These are phyloP conservation scores for Xylaria castorea DNA, from an alignment of 495 filamentous ascomycete genomes.

Conservation along the genomic window DNA sequence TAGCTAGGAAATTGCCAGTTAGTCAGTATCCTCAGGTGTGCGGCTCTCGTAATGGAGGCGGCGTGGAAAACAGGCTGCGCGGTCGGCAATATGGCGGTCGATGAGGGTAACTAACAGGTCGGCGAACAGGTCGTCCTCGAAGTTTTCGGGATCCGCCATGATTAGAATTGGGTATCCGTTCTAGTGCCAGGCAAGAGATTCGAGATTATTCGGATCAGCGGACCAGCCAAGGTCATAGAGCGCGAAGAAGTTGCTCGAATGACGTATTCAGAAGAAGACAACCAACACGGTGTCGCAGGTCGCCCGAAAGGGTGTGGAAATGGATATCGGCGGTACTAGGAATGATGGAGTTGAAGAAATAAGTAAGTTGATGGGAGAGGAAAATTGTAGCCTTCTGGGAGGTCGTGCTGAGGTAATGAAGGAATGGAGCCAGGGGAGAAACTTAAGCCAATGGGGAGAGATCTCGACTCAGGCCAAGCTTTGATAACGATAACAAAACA, in stretches of 20 bases:
- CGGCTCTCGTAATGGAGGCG: not conserved
- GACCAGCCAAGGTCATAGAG: slow-evolving; percentile 1
- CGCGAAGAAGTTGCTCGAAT: not conserved
- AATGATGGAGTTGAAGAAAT: slow-evolving; percentile 9
- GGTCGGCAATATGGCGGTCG: not conserved
- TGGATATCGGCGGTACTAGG: not conserved
- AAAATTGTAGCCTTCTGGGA: slow-evolving; percentile 31
- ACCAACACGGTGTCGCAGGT: not conserved
- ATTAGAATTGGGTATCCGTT: slow-evolving; percentile 26
- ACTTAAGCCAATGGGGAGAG: slow-evolving; percentile 30
- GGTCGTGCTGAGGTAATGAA: slow-evolving; percentile 24
- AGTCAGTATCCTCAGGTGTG: not conserved
- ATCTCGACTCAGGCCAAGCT: slow-evolving; percentile 17
- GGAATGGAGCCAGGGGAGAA: slow-evolving; percentile 25
- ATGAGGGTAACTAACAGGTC: slow-evolving; percentile 76
- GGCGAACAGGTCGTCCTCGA: slow-evolving; percentile 97
- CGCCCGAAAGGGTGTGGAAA: not conserved
- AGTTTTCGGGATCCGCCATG: slow-evolving; percentile 89
- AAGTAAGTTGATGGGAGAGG: slow-evolving; percentile 15
- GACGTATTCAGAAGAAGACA: not conserved
- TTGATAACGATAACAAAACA: slow-evolving; percentile 4
- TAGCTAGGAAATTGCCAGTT: slow-evolving; percentile 62
- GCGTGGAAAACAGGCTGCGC: not conserved
- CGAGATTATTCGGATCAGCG: not conserved
- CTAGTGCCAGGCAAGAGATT: not conserved